Evolutionary conservation across 768 basidiomycete species (phyloP), one percentile per base, ranked within the genome.

Genomic region (Amanita brunnescens): DNA sequence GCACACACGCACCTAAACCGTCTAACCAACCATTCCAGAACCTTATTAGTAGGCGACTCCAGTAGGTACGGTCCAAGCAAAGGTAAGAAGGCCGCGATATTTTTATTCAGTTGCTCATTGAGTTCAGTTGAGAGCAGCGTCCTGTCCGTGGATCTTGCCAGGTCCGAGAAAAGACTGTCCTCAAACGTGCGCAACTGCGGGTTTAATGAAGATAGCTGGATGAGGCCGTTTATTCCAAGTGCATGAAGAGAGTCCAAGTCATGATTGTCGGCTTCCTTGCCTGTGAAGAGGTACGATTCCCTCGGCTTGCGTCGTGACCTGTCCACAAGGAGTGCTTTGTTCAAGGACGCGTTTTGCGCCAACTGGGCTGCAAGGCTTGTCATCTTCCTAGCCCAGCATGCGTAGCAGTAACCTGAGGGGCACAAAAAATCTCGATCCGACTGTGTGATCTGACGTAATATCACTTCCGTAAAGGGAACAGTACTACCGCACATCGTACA

Each of bases 21-120:
- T 59, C 90, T 74, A 2, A 98, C 91, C 21, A 98, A 77, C 95
- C 95, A 99, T 61, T 99, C 96, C 23, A 99, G 62, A 7, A 90
- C 79, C 64, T 87, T 92, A 16, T 82, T 84, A 0, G 90, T 78
- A 0, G 91, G 87, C 30, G 79, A 71, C 35, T 95, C 84, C 69
- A 91, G 74, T 38, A 98, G 66, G 73, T 87, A 89, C 7, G 83
- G 85, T 2, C 90, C 89, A 13, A 99, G 71, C 38, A 85, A 64
- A 37, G 77, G 67, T 39, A 97, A 61, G 59, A 91, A 87, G 6
- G 69, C 70, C 18, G 73, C 71, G 51, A 98, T 72, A 3, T 70
- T 66, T 14, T 51, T 64, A 64, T 94, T 78, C 59, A 99, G 69
- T 55, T 79, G 74, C 16, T 70, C 73, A 49, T 79, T 80, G 54